Evolutionary conservation across 805 yeast genomes (phyloP).

Genomic region (Wickerhamomyces chambardii): DNA sequence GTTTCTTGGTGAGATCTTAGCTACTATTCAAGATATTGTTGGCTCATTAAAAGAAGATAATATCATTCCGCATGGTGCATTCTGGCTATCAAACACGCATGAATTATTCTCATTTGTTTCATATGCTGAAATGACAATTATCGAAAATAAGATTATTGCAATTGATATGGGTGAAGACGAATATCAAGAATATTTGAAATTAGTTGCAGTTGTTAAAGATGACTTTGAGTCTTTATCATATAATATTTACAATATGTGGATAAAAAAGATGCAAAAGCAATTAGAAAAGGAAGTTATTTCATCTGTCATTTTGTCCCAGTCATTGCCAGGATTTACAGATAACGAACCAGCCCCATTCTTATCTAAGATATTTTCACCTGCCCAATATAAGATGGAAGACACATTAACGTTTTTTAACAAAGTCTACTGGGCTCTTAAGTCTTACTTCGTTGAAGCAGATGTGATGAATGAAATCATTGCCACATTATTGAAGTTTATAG

Average conservation of each 20-base stretch:
- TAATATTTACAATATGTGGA: slow-evolving; percentile 94
- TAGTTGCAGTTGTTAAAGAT: slow-evolving; percentile 86
- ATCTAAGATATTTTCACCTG: slow-evolving; percentile 70
- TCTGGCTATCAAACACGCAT: slow-evolving; percentile 95
- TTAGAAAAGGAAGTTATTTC: slow-evolving; percentile 86
- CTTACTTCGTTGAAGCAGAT: slow-evolving; percentile 77
- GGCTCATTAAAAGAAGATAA: slow-evolving; percentile 77
- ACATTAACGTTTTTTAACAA: slow-evolving; percentile 81
- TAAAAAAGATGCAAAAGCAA: slow-evolving; percentile 88
- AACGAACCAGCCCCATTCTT: slow-evolving; percentile 75
- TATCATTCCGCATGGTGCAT: slow-evolving; percentile 86
- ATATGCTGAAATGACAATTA: slow-evolving; percentile 87
- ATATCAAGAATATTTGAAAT: slow-evolving; percentile 78
- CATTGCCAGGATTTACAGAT: slow-evolving; percentile 92
- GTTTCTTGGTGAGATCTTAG: slow-evolving; percentile 81
- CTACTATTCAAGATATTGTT: slow-evolving; percentile 80
- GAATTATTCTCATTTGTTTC: slow-evolving; percentile 92
- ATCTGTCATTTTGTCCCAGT: slow-evolving; percentile 92
- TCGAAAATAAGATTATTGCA: slow-evolving; percentile 71
- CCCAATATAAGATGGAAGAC: slow-evolving; percentile 89
- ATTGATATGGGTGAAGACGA: slow-evolving; percentile 86
- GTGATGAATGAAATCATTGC: slow-evolving; percentile 78
- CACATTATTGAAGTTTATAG: slow-evolving; percentile 79
- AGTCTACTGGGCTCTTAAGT: slow-evolving; percentile 88
- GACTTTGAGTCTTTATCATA: slow-evolving; percentile 90